phyloP scores from a whole-genome alignment of 2,329 filamentous ascomycete genomes.

The Nigrospora oryzae region DNA sequence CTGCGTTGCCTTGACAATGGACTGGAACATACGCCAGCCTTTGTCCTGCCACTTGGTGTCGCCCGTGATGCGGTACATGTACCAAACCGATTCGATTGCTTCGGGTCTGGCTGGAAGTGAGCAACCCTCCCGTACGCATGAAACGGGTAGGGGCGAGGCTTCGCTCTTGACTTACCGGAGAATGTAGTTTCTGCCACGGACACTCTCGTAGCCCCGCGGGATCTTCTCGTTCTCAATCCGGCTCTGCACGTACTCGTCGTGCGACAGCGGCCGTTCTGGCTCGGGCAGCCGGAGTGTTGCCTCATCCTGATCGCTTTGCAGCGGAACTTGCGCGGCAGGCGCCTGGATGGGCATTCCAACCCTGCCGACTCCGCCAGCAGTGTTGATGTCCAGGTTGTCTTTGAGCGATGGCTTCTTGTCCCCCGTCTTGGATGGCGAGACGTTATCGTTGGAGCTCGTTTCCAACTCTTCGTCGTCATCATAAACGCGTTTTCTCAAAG shows the following conservation, averaged over 20 bases:
- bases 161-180: conserved; percentile 40
- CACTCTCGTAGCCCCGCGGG: conserved; percentile 39
- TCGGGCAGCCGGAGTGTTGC: conserved; percentile 16
- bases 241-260: conserved; percentile 43
- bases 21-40: conserved; percentile 79
- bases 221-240: conserved; percentile 35
- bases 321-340: conserved; percentile 15
- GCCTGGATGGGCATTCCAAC: conserved; percentile 6
- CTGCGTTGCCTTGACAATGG: conserved; percentile 57
- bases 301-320: conserved; percentile 13
- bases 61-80: conserved; percentile 85
- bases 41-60: conserved; percentile 67
- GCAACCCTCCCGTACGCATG: not conserved
- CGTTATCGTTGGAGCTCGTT: conserved; percentile 6
- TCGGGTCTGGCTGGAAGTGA: conserved; percentile 51
- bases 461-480: conserved; percentile 1
- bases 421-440: conserved; percentile 7
- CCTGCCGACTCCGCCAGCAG: conserved; percentile 1
- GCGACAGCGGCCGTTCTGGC: conserved; percentile 34
- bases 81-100: conserved; percentile 81
- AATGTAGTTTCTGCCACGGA: conserved; percentile 45
- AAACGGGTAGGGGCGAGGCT: too few relatives aligned
- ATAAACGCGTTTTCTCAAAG: conserved; percentile 1
- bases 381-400: conserved; percentile 6
- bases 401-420: conserved; percentile 5